Evolutionary conservation across 2,329 filamentous ascomycete genomes (phyloP), one percentile per base, ranked within the genome.

Genomic region (Ceratocystiopsis sp.): DNA sequence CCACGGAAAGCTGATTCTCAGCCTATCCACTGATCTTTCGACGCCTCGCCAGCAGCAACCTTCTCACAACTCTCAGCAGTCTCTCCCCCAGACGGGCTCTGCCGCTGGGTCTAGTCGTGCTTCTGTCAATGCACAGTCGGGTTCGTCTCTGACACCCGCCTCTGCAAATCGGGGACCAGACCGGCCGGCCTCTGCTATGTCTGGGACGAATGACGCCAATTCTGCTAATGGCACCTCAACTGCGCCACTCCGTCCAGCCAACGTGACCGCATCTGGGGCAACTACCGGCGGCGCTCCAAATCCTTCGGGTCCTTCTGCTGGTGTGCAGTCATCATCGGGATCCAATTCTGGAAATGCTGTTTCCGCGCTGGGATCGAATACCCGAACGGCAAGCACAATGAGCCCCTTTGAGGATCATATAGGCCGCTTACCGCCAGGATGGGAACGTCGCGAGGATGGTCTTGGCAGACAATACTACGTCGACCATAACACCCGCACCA

Each of bases 381-480:
- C 59, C 21, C 63, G 65, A 46, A 61, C 65, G 25, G 64, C 61
- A 38, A 68, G 68, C 38, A 75, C 75, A 42, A 76, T 93, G 57
- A 95, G 86, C 55, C 87, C 89, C 0, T 98, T 98, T 51, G 89
- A 96, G 63, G 91, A 98, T 62, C 77, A 79, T n/a, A 87, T 95
- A 57, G 91, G 91, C 45, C 79, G 89, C 52, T 64, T 98, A 43
- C 91, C 91, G 33, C 78, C 83, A 41, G 91, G 91, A 33, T 98
- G 91, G 89, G 91, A 98, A 64, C 78, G 91, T 44, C 77, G 91
- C 45, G 89, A 96, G 60, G 91, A 98, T 59, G 91, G 95, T 53
- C 63, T 96, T 37, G 89, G 91, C 42, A 75, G 91, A 54, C 96
- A 89, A 18, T 98, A 98, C 59, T 98, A 96, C 58, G 91, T 98